These are phyloP conservation scores for Neurospora sp. DNA, from an alignment of 495 filamentous ascomycete genomes.

Conservation along the genomic window DNA sequence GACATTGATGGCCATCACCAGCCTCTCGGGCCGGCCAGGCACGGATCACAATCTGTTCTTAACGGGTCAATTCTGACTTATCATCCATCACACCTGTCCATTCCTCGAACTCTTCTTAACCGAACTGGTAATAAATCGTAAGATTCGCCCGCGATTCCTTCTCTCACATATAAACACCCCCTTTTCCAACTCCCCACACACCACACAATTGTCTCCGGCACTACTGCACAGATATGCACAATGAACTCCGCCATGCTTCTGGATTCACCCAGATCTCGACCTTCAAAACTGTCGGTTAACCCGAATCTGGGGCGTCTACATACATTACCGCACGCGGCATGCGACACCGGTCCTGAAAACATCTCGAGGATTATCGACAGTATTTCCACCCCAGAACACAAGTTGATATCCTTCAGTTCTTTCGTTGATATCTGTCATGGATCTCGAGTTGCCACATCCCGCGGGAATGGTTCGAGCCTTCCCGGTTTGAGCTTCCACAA, in stretches of 20 bases:
- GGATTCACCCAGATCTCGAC: background rate
- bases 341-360: background rate
- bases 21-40: background rate
- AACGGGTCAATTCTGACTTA: background rate
- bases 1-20: background rate
- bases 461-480: background rate
- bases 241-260: background rate
- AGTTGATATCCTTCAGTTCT: background rate
- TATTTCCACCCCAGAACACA: background rate
- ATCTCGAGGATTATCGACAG: background rate
- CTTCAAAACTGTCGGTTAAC: background rate
- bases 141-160: background rate
- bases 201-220: background rate
- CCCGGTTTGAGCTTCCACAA: background rate
- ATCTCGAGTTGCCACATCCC: background rate
- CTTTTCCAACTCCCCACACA: background rate
- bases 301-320: background rate
- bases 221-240: background rate
- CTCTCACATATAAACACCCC: background rate
- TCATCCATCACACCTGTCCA: background rate
- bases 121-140: background rate
- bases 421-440: background rate
- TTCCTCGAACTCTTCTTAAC: background rate
- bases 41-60: background rate
- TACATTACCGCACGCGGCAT: background rate